Evolutionary conservation across 345 rosid genomes (phyloP), one percentile per base, ranked within the genome.

Genomic region (Aquilaria yunnanensis): DNA sequence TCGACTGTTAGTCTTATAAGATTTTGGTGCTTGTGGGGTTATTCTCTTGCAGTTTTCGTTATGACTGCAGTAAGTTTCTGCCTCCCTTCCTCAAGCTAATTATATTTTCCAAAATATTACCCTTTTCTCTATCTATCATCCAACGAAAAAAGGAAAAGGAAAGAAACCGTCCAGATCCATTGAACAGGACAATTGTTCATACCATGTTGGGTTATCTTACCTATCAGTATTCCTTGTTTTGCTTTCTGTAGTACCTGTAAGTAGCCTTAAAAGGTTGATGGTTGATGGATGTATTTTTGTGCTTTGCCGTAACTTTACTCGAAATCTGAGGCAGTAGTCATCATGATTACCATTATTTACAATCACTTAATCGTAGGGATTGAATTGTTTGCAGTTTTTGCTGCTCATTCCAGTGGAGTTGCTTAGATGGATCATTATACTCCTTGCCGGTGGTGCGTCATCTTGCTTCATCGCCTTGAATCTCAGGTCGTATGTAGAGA

Each of bases 21-120:
- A 47, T 81, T 88, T 76, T 90, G 96, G 96, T 86, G 99, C 83
- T 73, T 94, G 82, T 88, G 99, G 99, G 99, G 99, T 47, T 90
- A 94, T 75, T 94, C 99, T 64, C 91, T 90, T 73, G 74, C 72
- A 77, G 74, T 90, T 58, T 90, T 90, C 57, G 46, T 90, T 64
- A 81, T 69, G n/a, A 72, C 75, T 71, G 74, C 89, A 23, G 99
- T 94, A 84, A 86, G 96, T 62, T 54, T 76, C 52, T 41, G 13
- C 57, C 69, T 12, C 8, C 51, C 33, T 48, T 12, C 6, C 47
- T 16, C n/a, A 32, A 14, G 33, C 30, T 30, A 1, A 55, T 32
- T 5, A 6, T 52, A 13, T 52, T 1, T 52, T 2, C 7, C 5
- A 37, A 37, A 37, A 37, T 0, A 37, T 9, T 0, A 0, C 43